Evolutionary conservation across 2,329 filamentous ascomycete species (phyloP).

Genomic region (Apiospora marii): DNA sequence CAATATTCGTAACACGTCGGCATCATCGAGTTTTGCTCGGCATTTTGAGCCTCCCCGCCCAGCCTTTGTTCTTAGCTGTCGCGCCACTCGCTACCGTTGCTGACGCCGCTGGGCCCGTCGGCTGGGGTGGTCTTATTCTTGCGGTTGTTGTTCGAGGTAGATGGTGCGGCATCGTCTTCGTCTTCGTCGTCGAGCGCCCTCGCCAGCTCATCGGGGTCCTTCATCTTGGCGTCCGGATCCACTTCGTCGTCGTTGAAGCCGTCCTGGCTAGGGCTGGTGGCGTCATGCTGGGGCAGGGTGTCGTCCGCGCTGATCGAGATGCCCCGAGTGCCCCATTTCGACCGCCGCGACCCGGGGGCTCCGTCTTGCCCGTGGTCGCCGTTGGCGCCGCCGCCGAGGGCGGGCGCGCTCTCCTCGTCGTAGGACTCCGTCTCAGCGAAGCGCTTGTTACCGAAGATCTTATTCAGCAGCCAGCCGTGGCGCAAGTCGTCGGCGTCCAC

Average conservation of each 20-base stretch:
- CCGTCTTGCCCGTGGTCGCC: conserved; percentile 38
- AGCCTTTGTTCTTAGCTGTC: conserved; percentile 9
- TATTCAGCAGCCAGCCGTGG: conserved; percentile 83
- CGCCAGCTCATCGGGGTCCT: conserved; percentile 71
- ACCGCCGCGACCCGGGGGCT: conserved; percentile 45
- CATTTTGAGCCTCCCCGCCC: neutral
- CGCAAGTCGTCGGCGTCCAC: conserved; percentile 90
- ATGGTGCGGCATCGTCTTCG: conserved; percentile 45
- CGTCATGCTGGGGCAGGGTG: conserved; percentile 58
- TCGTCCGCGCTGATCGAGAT: conserved; percentile 74
- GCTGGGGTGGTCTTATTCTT: conserved; percentile 5
- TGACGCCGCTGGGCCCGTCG: conserved; percentile 19
- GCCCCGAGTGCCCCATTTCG: conserved; percentile 69
- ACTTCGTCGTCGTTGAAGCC: conserved; percentile 53
- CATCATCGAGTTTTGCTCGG: neutral
- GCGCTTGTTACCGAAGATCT: conserved; percentile 72
- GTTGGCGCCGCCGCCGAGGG: conserved; percentile 49
- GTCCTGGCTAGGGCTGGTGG: conserved; percentile 49
- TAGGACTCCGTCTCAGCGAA: conserved; percentile 60
- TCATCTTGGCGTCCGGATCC: conserved; percentile 71
- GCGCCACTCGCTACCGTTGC: conserved; percentile 28
- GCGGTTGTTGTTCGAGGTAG: conserved; percentile 4
- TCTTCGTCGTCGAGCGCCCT: conserved; percentile 66
- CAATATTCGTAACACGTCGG: conserved; percentile 16
- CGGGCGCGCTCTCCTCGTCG: conserved; percentile 67